Evolutionary conservation across 2,329 filamentous ascomycete species (phyloP).

Genomic region (Fusarium nelsonii): DNA sequence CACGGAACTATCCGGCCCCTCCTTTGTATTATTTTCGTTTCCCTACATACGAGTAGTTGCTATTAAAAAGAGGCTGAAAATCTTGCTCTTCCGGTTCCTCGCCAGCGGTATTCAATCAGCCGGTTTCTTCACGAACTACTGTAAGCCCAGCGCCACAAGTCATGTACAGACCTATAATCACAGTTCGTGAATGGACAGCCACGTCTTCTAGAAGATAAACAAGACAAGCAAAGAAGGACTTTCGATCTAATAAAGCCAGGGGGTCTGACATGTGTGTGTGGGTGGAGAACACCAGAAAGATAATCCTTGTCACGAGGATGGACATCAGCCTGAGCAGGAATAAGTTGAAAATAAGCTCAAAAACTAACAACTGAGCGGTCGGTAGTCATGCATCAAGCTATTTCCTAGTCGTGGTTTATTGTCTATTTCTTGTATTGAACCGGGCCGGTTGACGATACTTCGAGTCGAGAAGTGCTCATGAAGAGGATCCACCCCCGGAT

Average conservation of each 20-base stretch:
- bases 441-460: slow-evolving; percentile 38
- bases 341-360: slow-evolving; percentile 32
- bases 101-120: slow-evolving; percentile 1
- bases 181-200: slow-evolving; percentile 24
- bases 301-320: slow-evolving; percentile 30
- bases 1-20: slow-evolving; percentile 31
- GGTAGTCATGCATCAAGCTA: slow-evolving; percentile 16
- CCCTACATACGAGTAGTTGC: background rate
- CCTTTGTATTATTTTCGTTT: slow-evolving; percentile 1
- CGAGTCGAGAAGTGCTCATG: background rate
- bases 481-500: slow-evolving; percentile 30
- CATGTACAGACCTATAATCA: slow-evolving; percentile 17
- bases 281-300: slow-evolving; percentile 21
- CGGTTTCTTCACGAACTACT: slow-evolving; percentile 19
- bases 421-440: slow-evolving; percentile 28
- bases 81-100: slow-evolving; percentile 11
- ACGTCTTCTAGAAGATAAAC: slow-evolving; percentile 30
- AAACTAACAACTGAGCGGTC: slow-evolving; percentile 14
- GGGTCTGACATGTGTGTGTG: slow-evolving; percentile 16
- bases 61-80: background rate
- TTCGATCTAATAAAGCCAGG: slow-evolving; percentile 8
- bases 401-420: slow-evolving; percentile 15
- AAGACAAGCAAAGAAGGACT: slow-evolving; percentile 5
- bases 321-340: background rate
- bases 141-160: slow-evolving; percentile 24